phyloP scores from a whole-genome alignment of 371 early-diverging fungal species.

The Mycotypha africana region DNA sequence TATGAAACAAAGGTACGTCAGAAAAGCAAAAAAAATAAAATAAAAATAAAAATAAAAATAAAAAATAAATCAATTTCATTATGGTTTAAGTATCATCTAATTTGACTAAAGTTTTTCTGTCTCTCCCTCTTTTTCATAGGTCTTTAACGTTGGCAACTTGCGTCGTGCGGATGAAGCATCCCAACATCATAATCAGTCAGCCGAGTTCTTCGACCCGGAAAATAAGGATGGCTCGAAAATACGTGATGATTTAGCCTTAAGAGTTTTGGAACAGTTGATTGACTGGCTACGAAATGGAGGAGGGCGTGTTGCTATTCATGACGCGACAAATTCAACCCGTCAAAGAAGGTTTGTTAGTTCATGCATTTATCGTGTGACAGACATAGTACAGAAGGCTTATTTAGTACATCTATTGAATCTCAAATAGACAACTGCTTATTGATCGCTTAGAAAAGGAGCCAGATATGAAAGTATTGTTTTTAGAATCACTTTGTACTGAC shows the following conservation, averaged over 20 bases:
- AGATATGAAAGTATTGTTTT: constrained; percentile 50
- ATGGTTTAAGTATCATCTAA: too few species aligned
- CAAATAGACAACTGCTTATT: constrained; percentile 50
- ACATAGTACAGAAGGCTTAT: too few species aligned
- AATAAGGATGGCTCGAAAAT: constrained; percentile 60
- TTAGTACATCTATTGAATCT: too few species aligned
- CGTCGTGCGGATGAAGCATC: constrained; percentile 53
- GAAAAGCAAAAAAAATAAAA: too few species aligned
- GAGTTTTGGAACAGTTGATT: constrained; percentile 74
- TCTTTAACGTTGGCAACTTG: constrained; percentile 86
- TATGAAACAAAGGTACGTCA: constrained; percentile 62
- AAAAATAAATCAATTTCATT: too few species aligned
- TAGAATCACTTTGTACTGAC: constrained; percentile 81
- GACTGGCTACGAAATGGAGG: constrained; percentile 61
- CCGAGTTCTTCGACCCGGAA: constrained; percentile 74
- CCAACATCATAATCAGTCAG: constrained; percentile 40
- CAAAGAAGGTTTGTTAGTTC: constrained; percentile 51
- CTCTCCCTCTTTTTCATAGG: too few species aligned
- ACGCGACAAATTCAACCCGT: constrained; percentile 84
- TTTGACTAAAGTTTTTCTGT: too few species aligned
- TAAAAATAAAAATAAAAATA: too few species aligned
- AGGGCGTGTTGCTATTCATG: constrained; percentile 84
- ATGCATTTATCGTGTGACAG: too few species aligned
- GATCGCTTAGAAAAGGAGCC: constrained; percentile 57
- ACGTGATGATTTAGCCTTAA: constrained; percentile 74